phyloP scores from a whole-genome alignment of 2,329 filamentous ascomycete species.

The Myriosclerotinia curreyana region DNA sequence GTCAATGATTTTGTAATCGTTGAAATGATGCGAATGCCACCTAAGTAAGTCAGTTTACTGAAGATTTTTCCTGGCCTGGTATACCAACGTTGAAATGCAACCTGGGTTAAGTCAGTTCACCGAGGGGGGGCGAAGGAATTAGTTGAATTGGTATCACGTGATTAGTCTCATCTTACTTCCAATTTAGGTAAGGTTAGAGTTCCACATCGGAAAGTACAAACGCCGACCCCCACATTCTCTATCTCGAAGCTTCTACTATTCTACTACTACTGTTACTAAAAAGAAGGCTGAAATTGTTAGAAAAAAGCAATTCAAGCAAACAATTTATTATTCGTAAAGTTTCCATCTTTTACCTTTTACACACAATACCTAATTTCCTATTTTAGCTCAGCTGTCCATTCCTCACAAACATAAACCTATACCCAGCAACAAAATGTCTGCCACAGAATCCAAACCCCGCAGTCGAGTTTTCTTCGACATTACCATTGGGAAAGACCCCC shows the following conservation, averaged over 20 bases:
- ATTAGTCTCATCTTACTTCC: conserved; percentile 16
- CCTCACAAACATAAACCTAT: conserved; percentile 1
- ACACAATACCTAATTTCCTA: not conserved
- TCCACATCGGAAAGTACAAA: conserved; percentile 9
- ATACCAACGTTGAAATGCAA: no score
- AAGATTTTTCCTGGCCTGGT: no score
- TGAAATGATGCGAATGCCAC: no score
- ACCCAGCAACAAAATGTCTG: conserved; percentile 42
- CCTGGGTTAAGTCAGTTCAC: no score
- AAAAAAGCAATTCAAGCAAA: conserved; percentile 6
- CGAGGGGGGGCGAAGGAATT: no score
- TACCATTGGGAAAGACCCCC: conserved; percentile 67
- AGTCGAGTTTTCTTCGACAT: conserved; percentile 93
- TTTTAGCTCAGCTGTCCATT: not conserved
- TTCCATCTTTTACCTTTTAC: conserved; percentile 1
- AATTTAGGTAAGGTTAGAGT: conserved; percentile 2
- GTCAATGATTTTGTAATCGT: no score
- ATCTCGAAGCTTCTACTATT: conserved; percentile 19
- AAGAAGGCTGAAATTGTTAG: conserved; percentile 16
- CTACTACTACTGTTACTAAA: no score
- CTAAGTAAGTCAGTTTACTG: no score
- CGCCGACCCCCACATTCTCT: conserved; percentile 22
- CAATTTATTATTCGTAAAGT: not conserved
- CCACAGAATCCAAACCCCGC: conserved; percentile 36
- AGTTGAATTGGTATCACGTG: conserved; percentile 1